phyloP scores from a whole-genome alignment of 495 filamentous ascomycete genomes.

The Penicillium manginii region DNA sequence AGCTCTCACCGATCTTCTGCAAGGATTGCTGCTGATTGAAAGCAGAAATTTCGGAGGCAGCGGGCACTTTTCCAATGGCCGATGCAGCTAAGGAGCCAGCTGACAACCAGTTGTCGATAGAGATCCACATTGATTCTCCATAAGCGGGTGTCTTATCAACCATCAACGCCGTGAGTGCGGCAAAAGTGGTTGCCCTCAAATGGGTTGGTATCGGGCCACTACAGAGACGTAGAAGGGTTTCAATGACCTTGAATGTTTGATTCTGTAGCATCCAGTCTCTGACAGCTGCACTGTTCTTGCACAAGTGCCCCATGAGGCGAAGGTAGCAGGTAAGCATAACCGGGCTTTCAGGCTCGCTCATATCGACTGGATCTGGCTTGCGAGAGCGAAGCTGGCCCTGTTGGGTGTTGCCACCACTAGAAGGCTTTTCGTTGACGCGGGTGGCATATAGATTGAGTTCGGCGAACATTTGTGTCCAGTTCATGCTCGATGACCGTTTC shows the following conservation, averaged over 20 bases:
- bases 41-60: slow-evolving; percentile 32
- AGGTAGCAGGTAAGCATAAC: slow-evolving; percentile 95
- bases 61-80: slow-evolving; percentile 38
- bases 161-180: slow-evolving; percentile 67
- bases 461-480: slow-evolving; percentile 90
- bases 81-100: slow-evolving; percentile 46
- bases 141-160: slow-evolving; percentile 62
- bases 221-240: slow-evolving; percentile 69
- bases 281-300: slow-evolving; percentile 66
- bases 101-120: slow-evolving; percentile 73
- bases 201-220: slow-evolving; percentile 69
- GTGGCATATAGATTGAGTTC: slow-evolving; percentile 78
- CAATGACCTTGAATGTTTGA: slow-evolving; percentile 62
- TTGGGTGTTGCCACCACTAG: slow-evolving; percentile 45
- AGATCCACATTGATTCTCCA: slow-evolving; percentile 69
- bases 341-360: slow-evolving; percentile 79
- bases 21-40: slow-evolving; percentile 58
- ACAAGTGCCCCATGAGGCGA: slow-evolving; percentile 79
- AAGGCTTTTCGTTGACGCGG: slow-evolving; percentile 67
- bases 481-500: slow-evolving; percentile 76
- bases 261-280: slow-evolving; percentile 71
- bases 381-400: slow-evolving; percentile 57
- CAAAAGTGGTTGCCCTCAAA: slow-evolving; percentile 77
- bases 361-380: slow-evolving; percentile 68
- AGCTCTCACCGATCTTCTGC: slow-evolving; percentile 65